Base-by-base conservation (phyloP, 2,329 filamentous ascomycete genomes). In the Hypoxylon sp. region DNA sequence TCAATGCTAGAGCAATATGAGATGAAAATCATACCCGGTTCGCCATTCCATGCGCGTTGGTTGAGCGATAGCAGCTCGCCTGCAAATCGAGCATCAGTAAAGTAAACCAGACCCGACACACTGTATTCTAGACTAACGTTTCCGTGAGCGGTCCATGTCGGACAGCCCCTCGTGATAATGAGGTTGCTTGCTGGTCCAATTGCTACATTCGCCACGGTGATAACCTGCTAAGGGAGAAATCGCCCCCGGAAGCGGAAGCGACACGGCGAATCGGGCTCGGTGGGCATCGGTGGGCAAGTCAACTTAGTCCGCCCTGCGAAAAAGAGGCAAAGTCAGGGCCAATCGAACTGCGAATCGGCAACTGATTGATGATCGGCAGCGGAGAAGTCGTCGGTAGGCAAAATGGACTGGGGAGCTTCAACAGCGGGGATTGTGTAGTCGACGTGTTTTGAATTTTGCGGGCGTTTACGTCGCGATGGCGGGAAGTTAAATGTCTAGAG, bases 21-120 rank as follows among this genome's bases (percentile, higher is more conserved):
- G 33, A 54, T 14, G 30, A 13, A 48, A 51, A 55, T 58, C 79
- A 70, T 79, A 97, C 95, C 93, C 85, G 88, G 90, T 77, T 97
- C 93, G 77, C 94, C 95, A 79, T 92, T 87, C 96, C 96, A 99
- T 70, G 92, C 93, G 82, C 89, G 89, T 78, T 90, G 88, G 81
- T 99, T 99, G 77, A 97, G 85, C 83, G 92, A 89, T 85, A 94
- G 93, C 83, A 98, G 87, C 85, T 97, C 93, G 85, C 94, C 94
- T 98, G 79, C 11, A 42, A 44, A 46, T 46, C 51, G 63, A 66
- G 66, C 66, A 61, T 80, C 66, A 80, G 76, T 57, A 50, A 49
- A 44, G 49, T 22, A 20, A 40, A 20, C 66, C 55, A 53, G 22
- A 56, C 13, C 56, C 37, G 44, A 46, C 53, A 40, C 64, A 11